These are phyloP conservation scores for Backusella tuberculispora DNA, from an alignment of 192 early-diverging fungal species.

Conservation along the genomic window DNA sequence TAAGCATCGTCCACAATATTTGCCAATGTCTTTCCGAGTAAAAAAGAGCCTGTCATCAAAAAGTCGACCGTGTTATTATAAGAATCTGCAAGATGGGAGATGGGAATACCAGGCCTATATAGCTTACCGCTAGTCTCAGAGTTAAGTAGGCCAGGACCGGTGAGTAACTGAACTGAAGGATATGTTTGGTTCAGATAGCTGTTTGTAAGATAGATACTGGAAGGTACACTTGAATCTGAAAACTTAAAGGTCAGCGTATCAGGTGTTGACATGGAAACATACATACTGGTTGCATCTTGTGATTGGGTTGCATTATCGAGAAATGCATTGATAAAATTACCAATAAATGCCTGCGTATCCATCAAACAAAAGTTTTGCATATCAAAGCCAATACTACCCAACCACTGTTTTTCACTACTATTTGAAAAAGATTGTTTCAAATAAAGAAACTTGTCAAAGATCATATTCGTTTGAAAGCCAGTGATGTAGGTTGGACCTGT, in stretches of 20 bases:
- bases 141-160: constrained; percentile 17
- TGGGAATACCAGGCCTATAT: constrained; percentile 32
- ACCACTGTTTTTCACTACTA: neutral
- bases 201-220: constrained; percentile 14
- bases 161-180: constrained; percentile 24
- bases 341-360: constrained; percentile 29
- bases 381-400: constrained; percentile 29
- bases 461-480: constrained; percentile 41
- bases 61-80: constrained; percentile 38
- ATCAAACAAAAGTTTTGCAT: constrained; percentile 41
- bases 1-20: constrained; percentile 21
- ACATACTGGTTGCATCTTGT: constrained; percentile 24
- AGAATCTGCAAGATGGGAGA: constrained; percentile 39
- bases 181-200: constrained; percentile 30
- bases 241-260: constrained; percentile 13
- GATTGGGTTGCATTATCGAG: constrained; percentile 27
- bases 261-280: constrained; percentile 10
- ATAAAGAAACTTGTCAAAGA: constrained; percentile 43
- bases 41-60: constrained; percentile 25
- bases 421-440: neutral
- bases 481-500: constrained; percentile 37
- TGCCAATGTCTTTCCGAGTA: constrained; percentile 29
- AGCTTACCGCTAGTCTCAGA: neutral
- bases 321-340: constrained; percentile 39
- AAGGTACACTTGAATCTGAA: neutral